Percentiles rank a stretch among this genome's conserved stretches.
Evolutionary conservation across 1,284 basidiomycete species (phyloP).

Genomic region (Sporisorium sorghi): DNA sequence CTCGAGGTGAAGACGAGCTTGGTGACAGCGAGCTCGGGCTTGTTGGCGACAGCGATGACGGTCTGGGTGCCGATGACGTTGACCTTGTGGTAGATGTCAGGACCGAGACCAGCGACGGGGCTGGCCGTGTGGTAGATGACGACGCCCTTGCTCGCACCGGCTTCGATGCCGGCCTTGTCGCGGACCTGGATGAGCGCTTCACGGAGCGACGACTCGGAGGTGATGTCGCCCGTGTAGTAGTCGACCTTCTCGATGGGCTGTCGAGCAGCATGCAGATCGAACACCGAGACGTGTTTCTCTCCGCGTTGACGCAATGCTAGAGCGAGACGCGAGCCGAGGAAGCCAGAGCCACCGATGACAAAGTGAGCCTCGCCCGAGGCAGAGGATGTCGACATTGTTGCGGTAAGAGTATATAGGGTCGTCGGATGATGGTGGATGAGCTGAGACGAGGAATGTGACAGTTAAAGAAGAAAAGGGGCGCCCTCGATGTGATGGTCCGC

Average conservation of each 20-base stretch:
- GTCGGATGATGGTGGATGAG: no score
- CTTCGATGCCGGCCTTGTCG: conserved; percentile 47
- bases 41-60: conserved; percentile 81
- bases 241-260: conserved; percentile 56
- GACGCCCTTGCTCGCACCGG: conserved; percentile 34
- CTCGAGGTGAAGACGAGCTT: conserved; percentile 96
- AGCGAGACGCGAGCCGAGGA: conserved; percentile 66
- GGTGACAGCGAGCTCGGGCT: conserved; percentile 74
- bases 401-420: no score
- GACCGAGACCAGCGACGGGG: conserved; percentile 77
- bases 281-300: conserved; percentile 62
- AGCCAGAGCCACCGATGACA: conserved; percentile 67
- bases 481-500: not conserved
- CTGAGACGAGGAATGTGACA: not conserved
- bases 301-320: conserved; percentile 63
- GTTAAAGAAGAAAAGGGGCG: not conserved
- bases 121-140: conserved; percentile 92
- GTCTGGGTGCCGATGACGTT: conserved; percentile 92
- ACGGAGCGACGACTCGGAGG: conserved; percentile 45
- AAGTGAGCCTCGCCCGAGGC: conserved; percentile 65
- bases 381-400: conserved; percentile 59
- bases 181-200: conserved; percentile 47
- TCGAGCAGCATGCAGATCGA: conserved; percentile 57
- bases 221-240: conserved; percentile 66
- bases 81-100: conserved; percentile 86